Evolutionary conservation across 2,329 filamentous ascomycete genomes (phyloP).

Genomic region (Fusarium acutatum): DNA sequence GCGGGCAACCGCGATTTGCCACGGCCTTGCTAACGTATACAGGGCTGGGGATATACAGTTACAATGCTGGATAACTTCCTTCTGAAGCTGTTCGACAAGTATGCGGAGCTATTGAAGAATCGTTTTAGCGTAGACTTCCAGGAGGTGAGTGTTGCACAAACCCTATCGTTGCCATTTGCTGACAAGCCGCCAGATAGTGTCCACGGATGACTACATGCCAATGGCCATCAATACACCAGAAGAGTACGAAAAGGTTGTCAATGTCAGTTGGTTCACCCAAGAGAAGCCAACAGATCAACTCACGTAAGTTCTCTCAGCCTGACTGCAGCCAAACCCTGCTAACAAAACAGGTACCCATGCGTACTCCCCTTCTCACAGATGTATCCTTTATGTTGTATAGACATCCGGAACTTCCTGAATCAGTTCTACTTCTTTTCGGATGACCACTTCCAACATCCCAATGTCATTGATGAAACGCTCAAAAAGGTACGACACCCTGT

Average conservation of each 20-base stretch:
- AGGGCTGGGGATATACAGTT: conserved; percentile 92
- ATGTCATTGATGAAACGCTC: conserved; percentile 89
- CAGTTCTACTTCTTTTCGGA: conserved; percentile 98
- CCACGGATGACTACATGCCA: conserved; percentile 99
- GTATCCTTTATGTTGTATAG: conserved; percentile 98
- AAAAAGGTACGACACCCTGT: conserved; percentile 64
- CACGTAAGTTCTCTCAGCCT: conserved; percentile 60
- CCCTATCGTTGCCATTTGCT: not conserved
- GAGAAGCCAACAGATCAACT: conserved; percentile 80
- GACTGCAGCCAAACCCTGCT: not conserved
- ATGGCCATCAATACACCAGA: conserved; percentile 93
- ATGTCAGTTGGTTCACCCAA: conserved; percentile 94
- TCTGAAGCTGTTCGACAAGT: conserved; percentile 91
- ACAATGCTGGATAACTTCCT: conserved; percentile 83
- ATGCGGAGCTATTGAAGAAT: conserved; percentile 87
- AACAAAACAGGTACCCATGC: conserved; percentile 76
- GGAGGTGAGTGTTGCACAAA: conserved; percentile 64
- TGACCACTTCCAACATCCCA: conserved; percentile 92
- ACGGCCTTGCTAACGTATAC: conserved; percentile 75
- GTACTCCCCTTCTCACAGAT: conserved; percentile 99
- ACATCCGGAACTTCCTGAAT: conserved; percentile 96
- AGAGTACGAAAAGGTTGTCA: conserved; percentile 95
- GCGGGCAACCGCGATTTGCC: conserved; percentile 55
- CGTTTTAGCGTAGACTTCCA: conserved; percentile 96
- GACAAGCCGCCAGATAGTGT: conserved; percentile 62